These are phyloP conservation scores for Corinectria fuckeliana DNA, from an alignment of 2,329 filamentous ascomycete species.

Conservation along the genomic window DNA sequence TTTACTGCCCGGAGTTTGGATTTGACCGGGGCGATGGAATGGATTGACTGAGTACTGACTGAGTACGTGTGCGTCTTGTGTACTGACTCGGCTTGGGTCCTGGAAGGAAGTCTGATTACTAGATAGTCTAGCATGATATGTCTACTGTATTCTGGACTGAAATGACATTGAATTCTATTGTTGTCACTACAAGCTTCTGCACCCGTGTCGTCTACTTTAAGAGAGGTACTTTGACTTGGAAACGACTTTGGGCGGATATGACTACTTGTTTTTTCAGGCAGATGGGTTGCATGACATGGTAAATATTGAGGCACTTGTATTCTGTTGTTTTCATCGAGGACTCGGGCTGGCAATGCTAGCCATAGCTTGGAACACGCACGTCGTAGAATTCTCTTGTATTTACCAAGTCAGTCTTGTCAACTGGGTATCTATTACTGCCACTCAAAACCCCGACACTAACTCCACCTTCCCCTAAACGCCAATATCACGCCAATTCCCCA, in stretches of 20 bases:
- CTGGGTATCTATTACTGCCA: constrained; percentile 33
- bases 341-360: neutral
- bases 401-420: constrained; percentile 16
- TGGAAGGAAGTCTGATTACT: constrained; percentile 18
- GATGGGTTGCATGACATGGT: too few species aligned
- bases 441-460: constrained; percentile 15
- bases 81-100: constrained; percentile 19
- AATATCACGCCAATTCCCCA: constrained; percentile 8
- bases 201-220: too few species aligned
- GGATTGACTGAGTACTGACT: constrained; percentile 23
- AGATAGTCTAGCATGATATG: constrained; percentile 23
- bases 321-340: too few species aligned
- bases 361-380: neutral
- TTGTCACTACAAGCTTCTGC: constrained; percentile 1
- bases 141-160: constrained; percentile 21
- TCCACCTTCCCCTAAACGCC: constrained; percentile 28
- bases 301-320: too few species aligned
- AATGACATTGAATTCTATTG: constrained; percentile 18
- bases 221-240: too few species aligned
- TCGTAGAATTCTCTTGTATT: neutral
- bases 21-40: constrained; percentile 23
- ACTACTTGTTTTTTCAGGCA: too few species aligned
- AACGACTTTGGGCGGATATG: too few species aligned
- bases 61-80: constrained; percentile 13
- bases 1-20: constrained; percentile 41